phyloP scores from a whole-genome alignment of 495 filamentous ascomycete genomes.

The Penicillium pulvis region DNA sequence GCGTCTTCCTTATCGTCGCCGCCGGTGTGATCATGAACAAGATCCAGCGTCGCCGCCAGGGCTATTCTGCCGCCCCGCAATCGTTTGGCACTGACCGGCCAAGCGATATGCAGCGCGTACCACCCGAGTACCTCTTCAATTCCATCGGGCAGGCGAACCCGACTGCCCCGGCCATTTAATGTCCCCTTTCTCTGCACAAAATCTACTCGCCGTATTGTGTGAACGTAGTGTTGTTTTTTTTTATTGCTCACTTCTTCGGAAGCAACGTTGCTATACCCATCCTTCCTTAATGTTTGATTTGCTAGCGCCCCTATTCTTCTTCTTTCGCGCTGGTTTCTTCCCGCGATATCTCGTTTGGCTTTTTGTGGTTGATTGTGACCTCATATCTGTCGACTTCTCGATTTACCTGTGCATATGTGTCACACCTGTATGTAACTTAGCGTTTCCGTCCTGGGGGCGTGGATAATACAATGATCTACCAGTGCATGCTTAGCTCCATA shows the following conservation, averaged over 20 bases:
- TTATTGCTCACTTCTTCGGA: conserved; percentile 23
- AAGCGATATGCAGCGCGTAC: conserved; percentile 75
- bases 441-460: conserved; percentile 22
- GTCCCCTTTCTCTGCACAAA: conserved; percentile 17
- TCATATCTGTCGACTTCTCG: conserved; percentile 4
- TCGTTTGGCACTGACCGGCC: conserved; percentile 68
- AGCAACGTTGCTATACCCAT: conserved; percentile 37
- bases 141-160: conserved; percentile 46
- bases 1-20: conserved; percentile 86
- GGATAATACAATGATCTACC: conserved; percentile 25
- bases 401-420: conserved; percentile 23
- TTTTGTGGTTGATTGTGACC: conserved; percentile 8
- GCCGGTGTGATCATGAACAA: conserved; percentile 82
- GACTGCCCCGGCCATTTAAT: conserved; percentile 42
- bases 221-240: conserved; percentile 35
- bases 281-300: conserved; percentile 40
- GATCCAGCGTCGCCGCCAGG: conserved; percentile 79
- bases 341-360: conserved; percentile 13
- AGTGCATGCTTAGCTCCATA: background rate
- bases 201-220: conserved; percentile 13
- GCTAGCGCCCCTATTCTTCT: conserved; percentile 19
- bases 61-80: conserved; percentile 81
- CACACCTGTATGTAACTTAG: conserved; percentile 25
- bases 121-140: conserved; percentile 78
- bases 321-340: conserved; percentile 20